Base-by-base conservation (phyloP, 768 basidiomycete genomes). In the Suillus tomentosus region DNA sequence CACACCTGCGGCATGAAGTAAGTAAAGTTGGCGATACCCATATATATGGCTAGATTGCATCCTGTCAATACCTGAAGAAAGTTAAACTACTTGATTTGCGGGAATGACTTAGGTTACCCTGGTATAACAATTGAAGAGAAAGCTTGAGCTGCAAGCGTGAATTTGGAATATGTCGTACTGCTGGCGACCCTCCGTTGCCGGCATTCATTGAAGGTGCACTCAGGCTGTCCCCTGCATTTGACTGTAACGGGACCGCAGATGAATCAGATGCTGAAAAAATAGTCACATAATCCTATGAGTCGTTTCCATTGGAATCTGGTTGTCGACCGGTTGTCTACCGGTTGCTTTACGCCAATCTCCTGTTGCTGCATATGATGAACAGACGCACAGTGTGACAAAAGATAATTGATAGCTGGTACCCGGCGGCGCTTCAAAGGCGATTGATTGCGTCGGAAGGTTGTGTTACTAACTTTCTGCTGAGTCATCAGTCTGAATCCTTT, bases 211-310 rank as follows among this genome's bases (percentile, higher is more conserved):
- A 15, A 42, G 53, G 27, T n/a, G 24, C 13, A 58, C n/a, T 19
- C 51, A 53, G 51, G 51, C 51, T 40, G 19, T 37, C 50, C 56
- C 73, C 73, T 74, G 70, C 53, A 74, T 74, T 75, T 75, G 71
- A 71, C 73, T 74, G 73, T 76, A 74, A 74, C 66, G 65, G 71
- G 73, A 61, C 72, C 64, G 67, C 68, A 65, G 58, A 60, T 62
- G 66, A 45, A 51, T 31, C 43, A 65, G 64, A 65, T 62, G 51
- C 47, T 53, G 63, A 8, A 53, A 45, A 51, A 50, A 22, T 36
- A 14, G 64, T 74, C 73, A 66, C 75, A 76, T 76, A 73, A 76
- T 39, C 47, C 67, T 67, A 70, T 73, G 66, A 71, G 69, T 57
- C 73, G 61, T 62, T 51, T 63, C 62, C 47, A 53, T 53, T 31